Evolutionary conservation across 139 green algal species (phyloP).

Genomic region (Chlamydomonas sphaeroides): DNA sequence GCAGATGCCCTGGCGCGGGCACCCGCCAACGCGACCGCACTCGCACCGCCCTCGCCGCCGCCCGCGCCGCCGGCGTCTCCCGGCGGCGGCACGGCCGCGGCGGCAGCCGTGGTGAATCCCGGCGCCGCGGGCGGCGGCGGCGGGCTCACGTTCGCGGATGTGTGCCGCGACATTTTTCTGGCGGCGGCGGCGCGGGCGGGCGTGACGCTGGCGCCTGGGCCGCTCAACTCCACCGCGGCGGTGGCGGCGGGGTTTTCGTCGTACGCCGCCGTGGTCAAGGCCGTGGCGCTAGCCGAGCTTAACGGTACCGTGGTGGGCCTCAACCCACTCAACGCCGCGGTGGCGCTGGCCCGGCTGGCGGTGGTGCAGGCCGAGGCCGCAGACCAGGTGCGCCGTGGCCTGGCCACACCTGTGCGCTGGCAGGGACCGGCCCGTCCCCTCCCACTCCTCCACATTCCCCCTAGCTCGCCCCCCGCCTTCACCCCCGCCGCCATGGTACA

Average conservation of each 20-base stretch:
- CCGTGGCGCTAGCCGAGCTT: slow-evolving; percentile 15
- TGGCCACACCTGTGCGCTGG: no score
- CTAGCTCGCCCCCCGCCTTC: no score
- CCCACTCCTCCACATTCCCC: no score
- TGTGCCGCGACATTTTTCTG: background rate
- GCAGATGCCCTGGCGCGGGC: background rate
- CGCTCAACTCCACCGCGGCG: slow-evolving; percentile 15
- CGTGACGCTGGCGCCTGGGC: background rate
- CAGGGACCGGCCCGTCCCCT: no score
- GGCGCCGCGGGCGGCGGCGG: background rate
- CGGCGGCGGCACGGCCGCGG: no score
- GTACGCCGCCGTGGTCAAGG: slow-evolving; percentile 7
- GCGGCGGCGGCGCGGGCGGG: background rate
- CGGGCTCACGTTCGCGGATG: background rate
- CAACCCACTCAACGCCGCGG: slow-evolving; percentile 9
- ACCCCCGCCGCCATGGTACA: no score
- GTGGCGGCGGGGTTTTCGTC: slow-evolving; percentile 1
- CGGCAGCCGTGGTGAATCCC: no score
- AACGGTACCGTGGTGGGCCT: background rate
- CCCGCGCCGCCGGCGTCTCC: background rate
- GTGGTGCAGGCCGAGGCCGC: slow-evolving; percentile 20
- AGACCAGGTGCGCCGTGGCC: background rate
- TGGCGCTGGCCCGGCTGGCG: slow-evolving; percentile 4
- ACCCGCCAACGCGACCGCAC: background rate
- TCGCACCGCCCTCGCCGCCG: background rate